Base-by-base conservation (phyloP, 805 yeast species). In the Ogataea ganodermae region DNA sequence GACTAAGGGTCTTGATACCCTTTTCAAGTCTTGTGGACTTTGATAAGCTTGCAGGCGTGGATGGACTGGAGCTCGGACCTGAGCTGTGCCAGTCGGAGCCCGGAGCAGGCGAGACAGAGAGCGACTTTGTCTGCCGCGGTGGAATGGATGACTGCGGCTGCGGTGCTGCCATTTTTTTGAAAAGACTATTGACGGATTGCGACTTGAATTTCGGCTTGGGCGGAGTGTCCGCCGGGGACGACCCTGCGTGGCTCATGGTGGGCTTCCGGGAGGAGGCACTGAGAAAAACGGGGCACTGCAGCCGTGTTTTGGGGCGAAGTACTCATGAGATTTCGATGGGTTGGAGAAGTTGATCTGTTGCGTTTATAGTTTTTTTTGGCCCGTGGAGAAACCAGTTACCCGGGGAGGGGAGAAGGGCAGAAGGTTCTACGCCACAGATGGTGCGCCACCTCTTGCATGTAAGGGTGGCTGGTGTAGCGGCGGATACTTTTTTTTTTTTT, bases 181-280 rank as follows among this genome's bases (percentile, higher is more conserved):
- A 63, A 2, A 62, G 49, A 36, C 45, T 53, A 35, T 60, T 61
- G 20, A 56, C 63, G 13, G 66, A 60, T 41, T 61, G 65, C 13
- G 66, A 58, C 43, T 59, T 60, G 55, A 61, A 56, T 40, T 55
- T 60, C 27, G 57, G 56, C 35, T 45, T 49, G 4, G 56, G 28
- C 31, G 44, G 35, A 23, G 44, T 9, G 31, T 17, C 32, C 21
- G 36, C 30, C 43, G 39, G 32, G 37, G 32, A 13, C 18, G 45
- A 44, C 49, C 40, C 39, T 23, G 33, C 47, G 41, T 38, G 30
- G 47, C 49, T 46, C 50, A 45, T 49, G 9, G n/a, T 27, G 13
- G 27, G 33, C 17, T 7, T n/a, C 13, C 22, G 13, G n/a, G 26
- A 8, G 6, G 6, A 16, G 40, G 9, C 4, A 12, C 4, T 6